These are phyloP conservation scores for Acanthamoeba sp. DNA, from an alignment of 208 protist genomes.

Conservation along the genomic window DNA sequence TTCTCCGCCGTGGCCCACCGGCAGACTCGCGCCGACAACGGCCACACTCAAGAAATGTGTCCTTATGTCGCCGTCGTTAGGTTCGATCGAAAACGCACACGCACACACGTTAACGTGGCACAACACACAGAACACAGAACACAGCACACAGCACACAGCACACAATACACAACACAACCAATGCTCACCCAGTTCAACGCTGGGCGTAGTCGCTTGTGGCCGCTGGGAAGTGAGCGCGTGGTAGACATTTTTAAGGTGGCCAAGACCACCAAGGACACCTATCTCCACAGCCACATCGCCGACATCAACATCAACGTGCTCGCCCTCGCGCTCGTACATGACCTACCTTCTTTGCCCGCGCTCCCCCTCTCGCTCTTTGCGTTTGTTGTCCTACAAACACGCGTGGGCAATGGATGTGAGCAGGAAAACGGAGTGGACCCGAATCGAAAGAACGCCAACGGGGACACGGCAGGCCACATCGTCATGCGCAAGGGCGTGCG, in stretches of 20 bases:
- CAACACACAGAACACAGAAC: not conserved
- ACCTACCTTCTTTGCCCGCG: too few species aligned
- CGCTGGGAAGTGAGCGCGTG: not conserved
- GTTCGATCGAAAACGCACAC: not conserved
- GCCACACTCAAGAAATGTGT: not conserved
- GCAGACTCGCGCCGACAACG: constrained; percentile 24
- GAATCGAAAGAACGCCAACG: not conserved
- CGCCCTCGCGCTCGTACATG: not conserved
- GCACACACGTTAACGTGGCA: not conserved
- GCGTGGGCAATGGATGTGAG: not conserved
- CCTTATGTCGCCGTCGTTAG: constrained; percentile 11
- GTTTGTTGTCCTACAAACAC: not conserved
- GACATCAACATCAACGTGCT: constrained; percentile 55
- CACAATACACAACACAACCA: not conserved
- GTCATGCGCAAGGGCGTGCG: constrained; percentile 26
- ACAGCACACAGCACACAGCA: not conserved
- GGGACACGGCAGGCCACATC: not conserved
- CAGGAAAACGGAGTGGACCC: constrained; percentile 26
- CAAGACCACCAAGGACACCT: not conserved
- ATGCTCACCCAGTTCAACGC: not conserved
- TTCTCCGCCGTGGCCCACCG: not conserved
- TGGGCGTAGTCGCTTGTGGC: not conserved
- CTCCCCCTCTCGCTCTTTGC: not conserved
- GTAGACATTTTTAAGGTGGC: not conserved
- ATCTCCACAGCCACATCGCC: constrained; percentile 29